Conservation (phyloP, 106 monocot species). For the Acorus calamus region DNA sequence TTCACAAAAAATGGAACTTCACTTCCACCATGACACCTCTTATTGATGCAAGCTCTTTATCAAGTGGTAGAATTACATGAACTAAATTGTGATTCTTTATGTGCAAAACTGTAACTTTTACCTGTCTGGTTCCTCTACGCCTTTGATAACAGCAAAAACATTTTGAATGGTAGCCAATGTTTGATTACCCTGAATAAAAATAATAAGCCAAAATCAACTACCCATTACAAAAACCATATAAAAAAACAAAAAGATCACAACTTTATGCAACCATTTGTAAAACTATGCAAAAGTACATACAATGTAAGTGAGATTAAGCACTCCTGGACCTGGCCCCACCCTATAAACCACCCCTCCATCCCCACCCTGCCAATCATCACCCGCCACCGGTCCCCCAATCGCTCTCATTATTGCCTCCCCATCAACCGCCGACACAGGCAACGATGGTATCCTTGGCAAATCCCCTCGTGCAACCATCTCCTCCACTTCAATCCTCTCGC, state of each 20-base stretch:
- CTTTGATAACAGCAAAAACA: slow-evolving; percentile 61
- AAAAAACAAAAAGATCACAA: too few species aligned
- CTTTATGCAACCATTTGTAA: too few species aligned
- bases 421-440: slow-evolving; percentile 50
- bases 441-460: slow-evolving; percentile 44
- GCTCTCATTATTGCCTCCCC: slow-evolving; percentile 37
- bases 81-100: too few species aligned
- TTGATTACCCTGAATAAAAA: slow-evolving; percentile 37
- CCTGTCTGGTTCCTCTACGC: slow-evolving; percentile 67
- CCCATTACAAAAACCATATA: neutral
- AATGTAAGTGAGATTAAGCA: slow-evolving; percentile 35
- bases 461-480: slow-evolving; percentile 20
- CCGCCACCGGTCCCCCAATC: slow-evolving; percentile 36
- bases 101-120: slow-evolving; percentile 1
- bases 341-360: slow-evolving; percentile 16
- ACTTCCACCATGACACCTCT: too few species aligned
- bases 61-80: too few species aligned
- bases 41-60: too few species aligned
- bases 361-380: slow-evolving; percentile 48
- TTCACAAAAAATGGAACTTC: too few species aligned
- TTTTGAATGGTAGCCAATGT: slow-evolving; percentile 48
- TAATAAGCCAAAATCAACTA: neutral
- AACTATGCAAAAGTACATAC: slow-evolving; percentile 7
- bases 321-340: slow-evolving; percentile 46
- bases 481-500: slow-evolving; percentile 42